A percentile compares a stretch with the other conserved stretches of the same genome.
These are phyloP conservation scores for Oidiodendron maius DNA, from an alignment of 495 filamentous ascomycete species.

Conservation along the genomic window DNA sequence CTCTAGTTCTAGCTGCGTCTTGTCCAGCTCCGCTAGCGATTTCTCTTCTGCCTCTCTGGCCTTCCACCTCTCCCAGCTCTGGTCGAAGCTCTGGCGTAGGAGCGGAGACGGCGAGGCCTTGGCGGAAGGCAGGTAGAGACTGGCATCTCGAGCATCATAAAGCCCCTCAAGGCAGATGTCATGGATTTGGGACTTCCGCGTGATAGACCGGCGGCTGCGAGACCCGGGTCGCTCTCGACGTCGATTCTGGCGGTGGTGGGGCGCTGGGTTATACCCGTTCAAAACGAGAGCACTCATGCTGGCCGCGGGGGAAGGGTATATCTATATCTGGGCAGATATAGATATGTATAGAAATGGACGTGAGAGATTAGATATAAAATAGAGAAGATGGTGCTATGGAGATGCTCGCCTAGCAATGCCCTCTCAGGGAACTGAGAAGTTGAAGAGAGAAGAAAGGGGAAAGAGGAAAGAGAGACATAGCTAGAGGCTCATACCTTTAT, in stretches of 20 bases:
- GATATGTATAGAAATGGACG: too few relatives aligned
- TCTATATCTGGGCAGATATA: too few relatives aligned
- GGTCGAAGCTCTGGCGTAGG: conserved; percentile 19
- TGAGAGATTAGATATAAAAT: too few relatives aligned
- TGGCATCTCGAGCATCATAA: conserved; percentile 12
- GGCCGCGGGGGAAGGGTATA: conserved; percentile 10
- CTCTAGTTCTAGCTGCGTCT: conserved; percentile 14
- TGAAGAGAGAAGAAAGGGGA: conserved; percentile 7
- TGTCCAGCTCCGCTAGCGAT: conserved; percentile 17
- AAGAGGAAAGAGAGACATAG: neutral
- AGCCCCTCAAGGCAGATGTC: conserved; percentile 15
- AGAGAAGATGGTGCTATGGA: too few relatives aligned
- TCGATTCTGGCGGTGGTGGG: conserved; percentile 21
- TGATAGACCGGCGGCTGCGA: conserved; percentile 18
- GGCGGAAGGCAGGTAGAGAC: conserved; percentile 18
- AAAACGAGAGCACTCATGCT: neutral
- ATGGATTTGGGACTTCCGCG: conserved; percentile 14
- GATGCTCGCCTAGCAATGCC: too few relatives aligned
- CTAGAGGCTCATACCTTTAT: too few relatives aligned
- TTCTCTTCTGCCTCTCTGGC: conserved; percentile 18
- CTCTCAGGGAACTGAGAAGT: conserved; percentile 20
- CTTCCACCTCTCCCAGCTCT: conserved; percentile 25
- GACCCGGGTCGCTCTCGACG: conserved; percentile 23
- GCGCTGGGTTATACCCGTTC: neutral
- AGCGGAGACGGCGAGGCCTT: conserved; percentile 19